These are phyloP conservation scores for Russula griseocarnosa DNA, from an alignment of 768 basidiomycete genomes.

Conservation along the genomic window DNA sequence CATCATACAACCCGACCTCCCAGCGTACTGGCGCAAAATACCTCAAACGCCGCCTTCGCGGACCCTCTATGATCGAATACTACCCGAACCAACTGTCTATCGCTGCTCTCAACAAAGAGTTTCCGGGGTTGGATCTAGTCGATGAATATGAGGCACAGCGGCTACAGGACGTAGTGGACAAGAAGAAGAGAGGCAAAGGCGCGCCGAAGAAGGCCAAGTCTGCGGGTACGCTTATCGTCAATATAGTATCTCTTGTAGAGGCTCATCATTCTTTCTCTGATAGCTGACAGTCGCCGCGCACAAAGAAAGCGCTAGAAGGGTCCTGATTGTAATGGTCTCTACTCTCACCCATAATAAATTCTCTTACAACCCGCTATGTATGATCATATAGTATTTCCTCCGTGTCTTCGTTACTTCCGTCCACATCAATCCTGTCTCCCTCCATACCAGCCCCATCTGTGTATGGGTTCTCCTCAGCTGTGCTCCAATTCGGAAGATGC, in stretches of 20 bases:
- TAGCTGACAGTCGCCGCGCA: conserved; percentile 52
- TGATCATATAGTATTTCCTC: conserved; percentile 14
- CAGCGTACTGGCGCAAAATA: conserved; percentile 90
- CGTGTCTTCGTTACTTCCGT: conserved; percentile 3
- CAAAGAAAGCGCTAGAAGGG: conserved; percentile 41
- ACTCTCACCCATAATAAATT: neutral
- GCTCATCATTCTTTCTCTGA: neutral
- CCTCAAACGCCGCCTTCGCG: conserved; percentile 73
- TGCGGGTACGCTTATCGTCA: conserved; percentile 46
- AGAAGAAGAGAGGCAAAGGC: conserved; percentile 75
- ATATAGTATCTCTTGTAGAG: neutral
- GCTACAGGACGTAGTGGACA: conserved; percentile 61
- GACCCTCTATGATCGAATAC: conserved; percentile 82
- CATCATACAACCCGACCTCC: conserved; percentile 79
- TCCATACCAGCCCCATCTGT: neutral
- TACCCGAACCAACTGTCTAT: conserved; percentile 66
- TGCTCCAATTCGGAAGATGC: conserved; percentile 11
- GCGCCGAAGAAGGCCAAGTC: conserved; percentile 75
- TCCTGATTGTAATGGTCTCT: neutral
- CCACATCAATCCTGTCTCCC: neutral
- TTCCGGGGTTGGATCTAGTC: conserved; percentile 41
- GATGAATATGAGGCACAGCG: conserved; percentile 66
- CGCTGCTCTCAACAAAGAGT: conserved; percentile 42
- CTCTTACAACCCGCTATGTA: neutral
- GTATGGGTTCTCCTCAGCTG: neutral